A percentile compares a stretch with the other conserved stretches of the same genome.
These are phyloP conservation scores for Dorcoceras hygrometricum DNA, from an alignment of 257 asterid species.

Conservation along the genomic window DNA sequence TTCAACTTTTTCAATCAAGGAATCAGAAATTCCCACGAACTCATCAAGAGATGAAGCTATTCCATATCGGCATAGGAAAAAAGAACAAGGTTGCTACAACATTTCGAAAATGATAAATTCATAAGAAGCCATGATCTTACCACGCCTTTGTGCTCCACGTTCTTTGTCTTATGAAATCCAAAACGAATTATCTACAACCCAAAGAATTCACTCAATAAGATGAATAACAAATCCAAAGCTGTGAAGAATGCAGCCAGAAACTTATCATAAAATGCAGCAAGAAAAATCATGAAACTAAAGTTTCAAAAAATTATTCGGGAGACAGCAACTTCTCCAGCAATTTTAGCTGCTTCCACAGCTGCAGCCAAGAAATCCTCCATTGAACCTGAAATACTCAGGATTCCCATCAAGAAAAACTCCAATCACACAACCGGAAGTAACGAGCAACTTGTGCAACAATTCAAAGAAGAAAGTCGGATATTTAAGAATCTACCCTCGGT, in stretches of 20 bases:
- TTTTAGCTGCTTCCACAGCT: conserved; percentile 70
- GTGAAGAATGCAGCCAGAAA: conserved; percentile 13
- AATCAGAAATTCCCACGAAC: not conserved
- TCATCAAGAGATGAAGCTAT: not conserved
- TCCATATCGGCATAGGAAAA: not conserved
- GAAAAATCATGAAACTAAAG: conserved; percentile 3
- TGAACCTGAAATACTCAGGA: conserved; percentile 35
- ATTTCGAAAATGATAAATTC: conserved; percentile 12
- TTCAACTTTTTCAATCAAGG: not conserved
- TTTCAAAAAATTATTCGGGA: not conserved
- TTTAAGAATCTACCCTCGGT: conserved; percentile 42
- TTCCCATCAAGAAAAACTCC: conserved; percentile 21
- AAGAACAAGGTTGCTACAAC: not conserved
- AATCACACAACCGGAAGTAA: not conserved
- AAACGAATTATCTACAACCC: conserved; percentile 57
- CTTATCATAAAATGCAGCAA: not conserved
- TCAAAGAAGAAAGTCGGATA: not conserved
- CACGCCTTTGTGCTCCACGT: conserved; percentile 81
- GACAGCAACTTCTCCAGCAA: conserved; percentile 65
- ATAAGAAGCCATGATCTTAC: conserved; percentile 28
- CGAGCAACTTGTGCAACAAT: conserved; percentile 14
- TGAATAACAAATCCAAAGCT: conserved; percentile 13
- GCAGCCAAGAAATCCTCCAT: conserved; percentile 51
- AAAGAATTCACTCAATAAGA: conserved; percentile 13
- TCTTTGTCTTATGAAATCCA: conserved; percentile 65